phyloP scores from a whole-genome alignment of 371 early-diverging fungal species.

The Mucor plumbeus region DNA sequence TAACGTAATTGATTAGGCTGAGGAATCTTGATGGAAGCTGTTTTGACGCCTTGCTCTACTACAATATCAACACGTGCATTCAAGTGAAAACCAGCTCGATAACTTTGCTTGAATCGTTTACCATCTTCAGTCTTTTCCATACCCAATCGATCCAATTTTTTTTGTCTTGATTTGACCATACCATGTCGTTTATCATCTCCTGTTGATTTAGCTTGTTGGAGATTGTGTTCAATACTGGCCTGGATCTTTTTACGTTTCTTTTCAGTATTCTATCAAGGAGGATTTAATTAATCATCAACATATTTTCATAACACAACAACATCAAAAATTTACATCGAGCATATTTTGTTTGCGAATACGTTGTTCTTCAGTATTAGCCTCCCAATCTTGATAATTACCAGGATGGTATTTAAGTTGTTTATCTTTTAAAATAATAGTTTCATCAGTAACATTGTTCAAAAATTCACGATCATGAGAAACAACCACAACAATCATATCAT shows the following conservation, averaged over 20 bases:
- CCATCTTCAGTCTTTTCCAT: conserved; percentile 71
- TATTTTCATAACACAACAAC: background rate
- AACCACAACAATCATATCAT: conserved; percentile 66
- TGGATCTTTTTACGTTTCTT: conserved; percentile 65
- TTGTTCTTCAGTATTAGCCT: conserved; percentile 66
- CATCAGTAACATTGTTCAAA: conserved; percentile 68
- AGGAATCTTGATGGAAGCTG: conserved; percentile 60
- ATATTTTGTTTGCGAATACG: conserved; percentile 59
- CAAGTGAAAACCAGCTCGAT: conserved; percentile 62
- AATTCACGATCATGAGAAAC: conserved; percentile 87
- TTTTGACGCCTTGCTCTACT: conserved; percentile 62
- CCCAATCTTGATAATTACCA: conserved; percentile 81
- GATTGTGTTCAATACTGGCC: conserved; percentile 66
- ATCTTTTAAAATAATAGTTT: conserved; percentile 75
- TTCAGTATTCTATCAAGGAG: conserved; percentile 49
- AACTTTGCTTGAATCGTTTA: conserved; percentile 69
- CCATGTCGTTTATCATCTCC: conserved; percentile 83
- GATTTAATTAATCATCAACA: background rate
- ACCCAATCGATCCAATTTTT: conserved; percentile 67
- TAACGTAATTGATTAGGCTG: conserved; percentile 64
- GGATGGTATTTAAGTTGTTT: conserved; percentile 66
- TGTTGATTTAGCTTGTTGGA: conserved; percentile 68
- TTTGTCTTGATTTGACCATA: conserved; percentile 73
- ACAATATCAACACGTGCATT: conserved; percentile 54
- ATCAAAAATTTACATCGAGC: conserved; percentile 37